These are phyloP conservation scores for Carpinus viminea DNA, from an alignment of 306 rosid genomes.

Conservation along the genomic window DNA sequence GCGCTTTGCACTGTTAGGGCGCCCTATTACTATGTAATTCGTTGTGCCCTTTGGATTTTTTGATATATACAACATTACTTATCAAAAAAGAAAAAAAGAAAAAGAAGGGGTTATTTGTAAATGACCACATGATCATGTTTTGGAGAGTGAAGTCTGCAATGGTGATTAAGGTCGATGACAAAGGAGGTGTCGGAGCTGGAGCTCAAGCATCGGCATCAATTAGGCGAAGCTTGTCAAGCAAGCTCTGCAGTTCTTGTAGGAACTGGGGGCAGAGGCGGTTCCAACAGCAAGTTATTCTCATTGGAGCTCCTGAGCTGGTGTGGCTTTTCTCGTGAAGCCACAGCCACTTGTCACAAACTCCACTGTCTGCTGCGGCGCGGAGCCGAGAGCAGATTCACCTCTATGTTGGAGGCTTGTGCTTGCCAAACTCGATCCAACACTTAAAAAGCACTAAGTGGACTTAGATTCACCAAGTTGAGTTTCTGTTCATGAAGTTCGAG, in stretches of 20 bases:
- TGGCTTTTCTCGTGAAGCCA: conserved; percentile 83
- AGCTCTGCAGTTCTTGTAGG: conserved; percentile 76
- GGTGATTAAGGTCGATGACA: conserved; percentile 47
- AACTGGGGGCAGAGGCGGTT: conserved; percentile 80
- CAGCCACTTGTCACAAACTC: conserved; percentile 49
- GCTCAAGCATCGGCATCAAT: conserved; percentile 68
- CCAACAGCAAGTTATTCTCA: conserved; percentile 87
- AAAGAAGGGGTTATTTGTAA: no score
- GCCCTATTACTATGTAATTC: no score
- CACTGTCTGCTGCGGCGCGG: conserved; percentile 40
- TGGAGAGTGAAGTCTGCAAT: conserved; percentile 93
- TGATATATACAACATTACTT: no score
- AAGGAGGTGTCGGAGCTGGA: conserved; percentile 32
- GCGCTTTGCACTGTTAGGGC: no score
- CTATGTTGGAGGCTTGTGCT: no score
- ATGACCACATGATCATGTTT: conserved; percentile 75
- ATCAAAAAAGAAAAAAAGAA: no score
- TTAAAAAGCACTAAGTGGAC: no score
- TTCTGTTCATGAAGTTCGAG: no score
- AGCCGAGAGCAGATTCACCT: background rate
- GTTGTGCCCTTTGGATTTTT: no score
- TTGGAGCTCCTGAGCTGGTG: conserved; percentile 67
- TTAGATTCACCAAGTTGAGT: no score
- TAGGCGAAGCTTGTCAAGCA: conserved; percentile 58
- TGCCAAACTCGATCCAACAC: no score